These are phyloP conservation scores for Eucalyptus erythrocorys DNA, from an alignment of 345 rosid genomes.

Conservation along the genomic window DNA sequence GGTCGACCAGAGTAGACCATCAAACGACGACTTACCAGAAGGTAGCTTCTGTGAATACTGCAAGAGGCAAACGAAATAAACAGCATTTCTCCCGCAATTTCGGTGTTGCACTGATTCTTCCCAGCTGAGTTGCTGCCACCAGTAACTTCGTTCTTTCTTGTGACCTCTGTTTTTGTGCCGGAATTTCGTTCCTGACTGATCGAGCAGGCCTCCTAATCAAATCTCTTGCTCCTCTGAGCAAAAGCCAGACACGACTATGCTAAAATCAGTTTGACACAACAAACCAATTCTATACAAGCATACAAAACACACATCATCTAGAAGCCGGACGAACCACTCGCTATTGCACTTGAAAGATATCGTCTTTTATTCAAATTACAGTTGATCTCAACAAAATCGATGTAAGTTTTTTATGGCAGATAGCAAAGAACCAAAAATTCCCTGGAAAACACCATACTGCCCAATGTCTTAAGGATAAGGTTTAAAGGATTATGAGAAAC, in stretches of 20 bases:
- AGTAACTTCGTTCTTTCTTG: background rate
- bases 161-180: background rate
- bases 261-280: background rate
- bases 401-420: background rate
- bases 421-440: background rate
- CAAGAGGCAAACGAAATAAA: background rate
- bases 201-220: slow-evolving; percentile 14
- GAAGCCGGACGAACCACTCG: background rate
- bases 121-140: background rate
- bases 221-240: slow-evolving; percentile 20
- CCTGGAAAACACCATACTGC: background rate
- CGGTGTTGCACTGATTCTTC: background rate
- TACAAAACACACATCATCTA: background rate
- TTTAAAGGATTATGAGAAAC: background rate
- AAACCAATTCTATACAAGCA: background rate
- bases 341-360: background rate
- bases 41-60: background rate
- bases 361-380: background rate
- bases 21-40: background rate
- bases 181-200: background rate
- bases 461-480: background rate
- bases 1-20: background rate
- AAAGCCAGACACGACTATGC: background rate
- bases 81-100: background rate
- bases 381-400: background rate